phyloP scores from a whole-genome alignment of 176 grass and related monocot genomes.

The Pharus latifolius region DNA sequence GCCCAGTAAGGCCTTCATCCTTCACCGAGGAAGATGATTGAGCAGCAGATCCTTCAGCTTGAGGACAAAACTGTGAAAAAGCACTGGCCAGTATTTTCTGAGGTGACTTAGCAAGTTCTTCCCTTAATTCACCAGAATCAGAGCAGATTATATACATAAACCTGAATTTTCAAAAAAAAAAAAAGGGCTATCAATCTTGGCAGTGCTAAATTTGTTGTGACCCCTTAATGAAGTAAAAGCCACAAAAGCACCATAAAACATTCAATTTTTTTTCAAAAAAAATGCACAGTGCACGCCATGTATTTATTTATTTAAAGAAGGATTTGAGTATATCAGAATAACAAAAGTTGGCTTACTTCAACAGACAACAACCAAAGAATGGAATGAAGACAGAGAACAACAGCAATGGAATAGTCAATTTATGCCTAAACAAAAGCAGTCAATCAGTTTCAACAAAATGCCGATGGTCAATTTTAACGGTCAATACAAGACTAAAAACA shows the following conservation, averaged over 20 bases:
- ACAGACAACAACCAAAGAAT: neutral
- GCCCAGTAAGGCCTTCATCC: slow-evolving; percentile 52
- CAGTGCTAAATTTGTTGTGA: neutral
- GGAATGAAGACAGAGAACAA: neutral
- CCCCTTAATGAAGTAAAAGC: neutral
- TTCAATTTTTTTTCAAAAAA: too few species aligned
- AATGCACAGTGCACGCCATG: too few species aligned
- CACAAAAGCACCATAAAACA: too few species aligned
- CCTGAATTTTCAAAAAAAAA: slow-evolving; percentile 43
- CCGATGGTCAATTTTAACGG: neutral
- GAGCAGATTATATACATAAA: slow-evolving; percentile 99
- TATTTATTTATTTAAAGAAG: neutral
- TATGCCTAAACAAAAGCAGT: neutral
- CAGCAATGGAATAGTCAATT: neutral
- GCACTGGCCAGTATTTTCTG: slow-evolving; percentile 93
- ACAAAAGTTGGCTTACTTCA: neutral
- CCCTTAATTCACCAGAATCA: slow-evolving; percentile 73
- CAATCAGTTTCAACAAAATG: slow-evolving; percentile 3
- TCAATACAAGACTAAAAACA: neutral
- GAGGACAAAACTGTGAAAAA: slow-evolving; percentile 65
- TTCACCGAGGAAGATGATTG: slow-evolving; percentile 55
- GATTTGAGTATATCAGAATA: neutral
- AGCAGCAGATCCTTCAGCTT: slow-evolving; percentile 38
- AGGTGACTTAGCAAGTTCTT: slow-evolving; percentile 85
- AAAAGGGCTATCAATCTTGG: neutral